Evolutionary conservation across 257 asterid species (phyloP).

Genomic region (Striga asiatica): DNA sequence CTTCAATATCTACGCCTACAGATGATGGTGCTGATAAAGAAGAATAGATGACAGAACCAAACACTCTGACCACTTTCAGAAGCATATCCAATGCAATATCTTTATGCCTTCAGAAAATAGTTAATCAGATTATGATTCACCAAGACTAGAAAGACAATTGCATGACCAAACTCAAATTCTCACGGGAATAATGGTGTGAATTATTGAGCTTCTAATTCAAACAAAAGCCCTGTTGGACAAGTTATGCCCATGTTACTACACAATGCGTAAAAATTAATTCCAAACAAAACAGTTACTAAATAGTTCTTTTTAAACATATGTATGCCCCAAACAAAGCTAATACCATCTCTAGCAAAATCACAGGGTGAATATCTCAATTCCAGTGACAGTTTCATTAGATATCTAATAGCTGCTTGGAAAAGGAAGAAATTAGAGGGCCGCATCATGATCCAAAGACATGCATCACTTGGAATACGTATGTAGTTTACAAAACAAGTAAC

Average conservation of each 20-base stretch:
- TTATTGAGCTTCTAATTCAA: too few relatives aligned
- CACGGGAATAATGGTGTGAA: too few relatives aligned
- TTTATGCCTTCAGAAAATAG: constrained; percentile 55
- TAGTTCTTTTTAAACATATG: background rate
- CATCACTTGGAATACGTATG: background rate
- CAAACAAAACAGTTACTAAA: background rate
- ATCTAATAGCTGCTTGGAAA: too few relatives aligned
- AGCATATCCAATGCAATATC: constrained; percentile 75
- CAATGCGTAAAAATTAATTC: too few relatives aligned
- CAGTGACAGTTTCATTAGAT: too few relatives aligned
- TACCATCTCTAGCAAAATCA: constrained; percentile 4
- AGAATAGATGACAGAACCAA: constrained; percentile 81
- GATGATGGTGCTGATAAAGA: constrained; percentile 76
- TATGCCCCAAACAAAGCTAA: constrained; percentile 4
- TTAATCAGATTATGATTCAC: constrained; percentile 17
- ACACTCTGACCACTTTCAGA: constrained; percentile 78
- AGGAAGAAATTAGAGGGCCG: background rate
- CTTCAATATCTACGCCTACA: constrained; percentile 96
- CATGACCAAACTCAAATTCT: constrained; percentile 12
- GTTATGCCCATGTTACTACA: too few relatives aligned
- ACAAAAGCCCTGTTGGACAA: too few relatives aligned
- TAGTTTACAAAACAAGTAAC: background rate
- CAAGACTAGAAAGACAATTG: background rate
- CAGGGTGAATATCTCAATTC: constrained; percentile 6
- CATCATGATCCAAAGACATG: constrained; percentile 2